Percentiles rank a stretch among this genome's conserved stretches.
Evolutionary conservation across 805 yeast species (phyloP).

Genomic region (Zygosaccharomyces gambellarensis): DNA sequence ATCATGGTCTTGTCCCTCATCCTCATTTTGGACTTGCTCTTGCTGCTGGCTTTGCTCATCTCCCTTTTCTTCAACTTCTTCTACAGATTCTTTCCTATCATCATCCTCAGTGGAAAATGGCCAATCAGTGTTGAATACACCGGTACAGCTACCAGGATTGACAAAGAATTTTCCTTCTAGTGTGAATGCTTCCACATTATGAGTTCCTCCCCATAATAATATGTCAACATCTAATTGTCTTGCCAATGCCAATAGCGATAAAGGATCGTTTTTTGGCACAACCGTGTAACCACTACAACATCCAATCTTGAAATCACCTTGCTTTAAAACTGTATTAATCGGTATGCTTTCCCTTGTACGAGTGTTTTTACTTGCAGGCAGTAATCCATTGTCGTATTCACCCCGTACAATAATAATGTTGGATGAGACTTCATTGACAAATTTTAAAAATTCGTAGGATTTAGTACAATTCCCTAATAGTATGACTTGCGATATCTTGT

Average conservation of each 20-base stretch:
- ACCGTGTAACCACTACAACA: slow-evolving; percentile 78
- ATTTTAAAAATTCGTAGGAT: slow-evolving; percentile 57
- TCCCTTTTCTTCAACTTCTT: slow-evolving; percentile 9
- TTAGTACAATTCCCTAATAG: slow-evolving; percentile 80
- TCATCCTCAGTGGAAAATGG: slow-evolving; percentile 37
- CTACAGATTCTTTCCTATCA: slow-evolving; percentile 14
- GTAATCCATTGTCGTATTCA: slow-evolving; percentile 58
- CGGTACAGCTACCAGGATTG: slow-evolving; percentile 97
- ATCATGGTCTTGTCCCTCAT: slow-evolving; percentile 1
- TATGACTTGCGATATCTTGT: slow-evolving; percentile 78
- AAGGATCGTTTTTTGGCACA: slow-evolving; percentile 83
- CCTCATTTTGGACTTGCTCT: slow-evolving; percentile 8
- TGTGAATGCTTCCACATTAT: slow-evolving; percentile 87
- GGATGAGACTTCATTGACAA: slow-evolving; percentile 63
- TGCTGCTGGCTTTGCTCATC: slow-evolving; percentile 12
- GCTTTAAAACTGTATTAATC: slow-evolving; percentile 55
- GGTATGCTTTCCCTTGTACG: slow-evolving; percentile 42
- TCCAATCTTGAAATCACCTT: slow-evolving; percentile 74
- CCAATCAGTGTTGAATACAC: slow-evolving; percentile 71
- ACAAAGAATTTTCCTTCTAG: slow-evolving; percentile 88
- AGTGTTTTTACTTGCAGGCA: slow-evolving; percentile 18
- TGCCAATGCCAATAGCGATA: slow-evolving; percentile 74
- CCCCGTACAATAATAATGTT: slow-evolving; percentile 77
- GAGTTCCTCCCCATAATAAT: slow-evolving; percentile 89
- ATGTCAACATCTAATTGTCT: slow-evolving; percentile 90